These are phyloP conservation scores for Microglena sp. DNA, from an alignment of 139 green algal species.

Conservation along the genomic window DNA sequence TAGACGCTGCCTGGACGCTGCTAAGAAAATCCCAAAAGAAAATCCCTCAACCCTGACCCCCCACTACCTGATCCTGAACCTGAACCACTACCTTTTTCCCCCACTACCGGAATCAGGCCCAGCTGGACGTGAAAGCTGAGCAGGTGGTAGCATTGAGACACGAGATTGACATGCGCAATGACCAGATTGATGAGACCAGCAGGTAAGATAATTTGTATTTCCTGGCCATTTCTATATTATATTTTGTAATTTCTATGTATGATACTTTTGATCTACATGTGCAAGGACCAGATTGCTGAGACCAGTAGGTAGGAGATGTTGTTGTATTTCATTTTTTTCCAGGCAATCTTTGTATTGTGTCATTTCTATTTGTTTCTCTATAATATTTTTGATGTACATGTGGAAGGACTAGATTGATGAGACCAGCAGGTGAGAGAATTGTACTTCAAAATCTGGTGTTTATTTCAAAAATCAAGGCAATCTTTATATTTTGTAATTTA, in stretches of 20 bases:
- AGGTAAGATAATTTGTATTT: constrained; percentile 11
- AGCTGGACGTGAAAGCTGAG: constrained; percentile 45
- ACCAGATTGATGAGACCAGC: constrained; percentile 25
- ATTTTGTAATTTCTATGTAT: background rate
- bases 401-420: background rate
- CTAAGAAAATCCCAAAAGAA: too few relatives aligned
- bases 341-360: background rate
- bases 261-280: background rate
- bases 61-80: too few relatives aligned
- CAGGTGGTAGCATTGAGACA: constrained; percentile 10
- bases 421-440: background rate
- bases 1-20: too few relatives aligned
- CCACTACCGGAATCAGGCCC: too few relatives aligned
- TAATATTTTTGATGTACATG: background rate
- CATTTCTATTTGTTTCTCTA: background rate
- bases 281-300: background rate
- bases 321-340: background rate
- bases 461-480: background rate
- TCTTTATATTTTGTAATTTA: background rate
- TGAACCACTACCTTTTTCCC: too few relatives aligned
- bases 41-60: too few relatives aligned
- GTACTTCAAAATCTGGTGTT: background rate
- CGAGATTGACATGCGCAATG: constrained; percentile 17
- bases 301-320: background rate
- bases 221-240: too few relatives aligned